These are phyloP conservation scores for Scleroderma bovista DNA, from an alignment of 768 basidiomycete species.

Conservation along the genomic window DNA sequence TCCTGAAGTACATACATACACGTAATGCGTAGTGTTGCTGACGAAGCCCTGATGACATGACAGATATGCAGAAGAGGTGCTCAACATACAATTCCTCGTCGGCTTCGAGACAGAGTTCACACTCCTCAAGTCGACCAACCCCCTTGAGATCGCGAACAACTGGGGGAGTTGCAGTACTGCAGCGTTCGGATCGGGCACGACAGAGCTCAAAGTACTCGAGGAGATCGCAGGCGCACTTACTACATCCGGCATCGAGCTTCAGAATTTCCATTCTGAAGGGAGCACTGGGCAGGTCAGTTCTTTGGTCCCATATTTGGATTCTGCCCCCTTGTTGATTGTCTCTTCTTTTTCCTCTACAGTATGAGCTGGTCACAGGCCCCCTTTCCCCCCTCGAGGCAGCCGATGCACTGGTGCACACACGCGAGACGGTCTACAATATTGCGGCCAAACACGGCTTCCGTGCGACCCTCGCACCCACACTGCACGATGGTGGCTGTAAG, in stretches of 20 bases:
- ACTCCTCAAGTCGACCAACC: constrained; percentile 43
- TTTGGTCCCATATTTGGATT: not conserved
- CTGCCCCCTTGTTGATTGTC: not conserved
- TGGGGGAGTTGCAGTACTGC: constrained; percentile 40
- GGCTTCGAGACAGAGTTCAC: constrained; percentile 68
- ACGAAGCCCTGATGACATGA: constrained; percentile 26
- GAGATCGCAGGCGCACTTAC: constrained; percentile 49
- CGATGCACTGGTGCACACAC: constrained; percentile 54
- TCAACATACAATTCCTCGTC: constrained; percentile 44
- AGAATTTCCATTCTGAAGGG: constrained; percentile 58
- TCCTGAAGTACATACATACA: constrained; percentile 14
- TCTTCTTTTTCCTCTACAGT: constrained; percentile 22
- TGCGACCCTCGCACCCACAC: constrained; percentile 55
- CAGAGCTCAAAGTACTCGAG: constrained; percentile 36
- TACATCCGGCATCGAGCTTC: constrained; percentile 51
- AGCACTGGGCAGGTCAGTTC: constrained; percentile 27
- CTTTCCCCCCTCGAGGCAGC: constrained; percentile 54
- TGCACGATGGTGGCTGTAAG: constrained; percentile 17
- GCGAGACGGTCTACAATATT: constrained; percentile 55
- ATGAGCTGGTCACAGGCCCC: constrained; percentile 60
- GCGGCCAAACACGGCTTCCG: constrained; percentile 50
- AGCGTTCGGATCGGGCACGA: constrained; percentile 35
- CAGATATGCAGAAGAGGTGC: constrained; percentile 16
- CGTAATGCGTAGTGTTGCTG: constrained; percentile 15
- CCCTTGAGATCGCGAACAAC: constrained; percentile 38